phyloP scores from a whole-genome alignment of 768 basidiomycete genomes.

The Coprinellus micaceus region DNA sequence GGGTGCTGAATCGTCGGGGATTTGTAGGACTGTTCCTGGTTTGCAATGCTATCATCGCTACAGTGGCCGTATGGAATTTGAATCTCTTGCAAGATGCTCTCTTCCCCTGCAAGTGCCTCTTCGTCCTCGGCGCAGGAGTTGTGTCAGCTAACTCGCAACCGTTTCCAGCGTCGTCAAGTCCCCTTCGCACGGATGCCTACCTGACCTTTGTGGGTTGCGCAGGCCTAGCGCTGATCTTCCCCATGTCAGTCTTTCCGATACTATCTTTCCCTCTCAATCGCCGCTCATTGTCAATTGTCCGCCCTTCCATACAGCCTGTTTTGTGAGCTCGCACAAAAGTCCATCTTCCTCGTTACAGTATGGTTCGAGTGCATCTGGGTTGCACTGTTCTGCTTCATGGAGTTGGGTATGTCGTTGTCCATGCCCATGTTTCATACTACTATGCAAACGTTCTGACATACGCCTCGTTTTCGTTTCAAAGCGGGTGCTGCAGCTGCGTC shows the following conservation, averaged over 20 bases:
- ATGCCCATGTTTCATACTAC: not conserved
- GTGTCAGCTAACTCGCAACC: too few relatives aligned
- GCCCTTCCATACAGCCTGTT: conserved; percentile 51
- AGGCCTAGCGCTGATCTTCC: conserved; percentile 54
- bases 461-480: conserved; percentile 9
- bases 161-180: conserved; percentile 19
- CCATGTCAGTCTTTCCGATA: conserved; percentile 43
- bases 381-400: conserved; percentile 50
- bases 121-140: too few relatives aligned
- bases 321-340: conserved; percentile 50
- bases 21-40: conserved; percentile 56
- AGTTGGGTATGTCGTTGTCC: conserved; percentile 47
- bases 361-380: conserved; percentile 73
- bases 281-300: conserved; percentile 5
- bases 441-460: too few relatives aligned
- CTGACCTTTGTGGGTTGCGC: conserved; percentile 57
- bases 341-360: conserved; percentile 53
- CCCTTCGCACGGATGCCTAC: conserved; percentile 51
- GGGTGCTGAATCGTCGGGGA: too few relatives aligned
- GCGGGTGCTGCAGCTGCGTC: conserved; percentile 19
- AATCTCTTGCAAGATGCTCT: conserved; percentile 36
- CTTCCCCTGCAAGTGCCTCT: conserved; percentile 3
- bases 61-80: conserved; percentile 67
- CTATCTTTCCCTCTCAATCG: not conserved
- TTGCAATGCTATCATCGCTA: conserved; percentile 63